Evolutionary conservation across 495 filamentous ascomycete genomes (phyloP).

Genomic region (Penicillium simplicissimum): DNA sequence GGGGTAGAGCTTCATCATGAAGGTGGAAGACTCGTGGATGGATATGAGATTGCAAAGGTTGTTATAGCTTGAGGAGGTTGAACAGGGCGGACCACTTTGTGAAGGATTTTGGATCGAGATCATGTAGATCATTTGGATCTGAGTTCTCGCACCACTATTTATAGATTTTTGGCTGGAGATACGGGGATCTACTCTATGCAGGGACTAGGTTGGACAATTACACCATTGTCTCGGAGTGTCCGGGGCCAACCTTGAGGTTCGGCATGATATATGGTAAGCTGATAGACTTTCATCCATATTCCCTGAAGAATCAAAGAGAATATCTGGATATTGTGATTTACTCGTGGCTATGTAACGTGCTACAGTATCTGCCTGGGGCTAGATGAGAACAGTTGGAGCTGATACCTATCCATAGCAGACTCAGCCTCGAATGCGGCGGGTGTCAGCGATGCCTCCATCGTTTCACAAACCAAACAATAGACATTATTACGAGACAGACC

Average conservation of each 20-base stretch:
- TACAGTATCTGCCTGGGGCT: not conserved
- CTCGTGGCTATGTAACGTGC: constrained; percentile 2
- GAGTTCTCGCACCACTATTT: not conserved
- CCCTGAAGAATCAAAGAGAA: not conserved
- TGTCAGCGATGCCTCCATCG: not conserved
- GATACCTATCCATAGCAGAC: not conserved
- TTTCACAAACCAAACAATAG: not conserved
- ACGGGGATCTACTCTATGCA: not conserved
- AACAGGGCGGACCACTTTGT: not conserved
- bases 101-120: not conserved
- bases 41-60: not conserved
- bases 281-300: not conserved
- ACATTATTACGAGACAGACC: not conserved
- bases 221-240: not conserved
- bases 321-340: not conserved
- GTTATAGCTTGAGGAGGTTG: too few species aligned
- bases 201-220: not conserved
- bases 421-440: not conserved
- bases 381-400: not conserved
- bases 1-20: not conserved
- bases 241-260: not conserved
- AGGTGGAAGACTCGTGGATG: not conserved
- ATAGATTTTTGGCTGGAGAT: not conserved
- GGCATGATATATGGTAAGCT: not conserved
- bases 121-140: not conserved